Evolutionary conservation across 2,329 filamentous ascomycete species (phyloP).

Genomic region (Polychaeton citri): DNA sequence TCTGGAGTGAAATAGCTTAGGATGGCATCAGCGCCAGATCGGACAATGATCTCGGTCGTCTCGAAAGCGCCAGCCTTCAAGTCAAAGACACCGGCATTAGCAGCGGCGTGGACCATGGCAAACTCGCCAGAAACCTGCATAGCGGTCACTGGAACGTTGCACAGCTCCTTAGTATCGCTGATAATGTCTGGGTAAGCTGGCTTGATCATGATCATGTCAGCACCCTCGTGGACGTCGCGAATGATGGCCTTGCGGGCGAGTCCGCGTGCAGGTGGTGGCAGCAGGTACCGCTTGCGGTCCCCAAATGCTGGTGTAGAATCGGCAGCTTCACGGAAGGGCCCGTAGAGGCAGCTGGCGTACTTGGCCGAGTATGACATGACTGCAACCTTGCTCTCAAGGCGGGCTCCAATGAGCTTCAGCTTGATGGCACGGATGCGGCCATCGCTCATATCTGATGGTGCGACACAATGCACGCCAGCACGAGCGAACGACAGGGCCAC

Average conservation of each 20-base stretch:
- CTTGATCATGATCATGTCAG: conserved; percentile 96
- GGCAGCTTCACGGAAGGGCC: conserved; percentile 84
- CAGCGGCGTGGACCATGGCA: conserved; percentile 85
- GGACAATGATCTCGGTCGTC: conserved; percentile 73
- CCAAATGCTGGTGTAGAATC: conserved; percentile 79
- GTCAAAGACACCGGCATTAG: conserved; percentile 85
- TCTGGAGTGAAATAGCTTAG: conserved; percentile 82
- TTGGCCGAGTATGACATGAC: conserved; percentile 95
- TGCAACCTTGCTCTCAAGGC: conserved; percentile 71
- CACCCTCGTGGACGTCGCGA: conserved; percentile 75
- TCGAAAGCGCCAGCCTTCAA: conserved; percentile 83
- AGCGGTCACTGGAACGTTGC: conserved; percentile 72
- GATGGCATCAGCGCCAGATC: conserved; percentile 77
- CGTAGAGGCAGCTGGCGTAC: conserved; percentile 85
- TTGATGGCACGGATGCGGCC: conserved; percentile 89
- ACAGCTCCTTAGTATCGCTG: conserved; percentile 81
- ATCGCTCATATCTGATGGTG: conserved; percentile 93
- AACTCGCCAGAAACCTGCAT: conserved; percentile 92
- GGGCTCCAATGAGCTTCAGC: conserved; percentile 81
- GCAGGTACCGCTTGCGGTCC: conserved; percentile 84
- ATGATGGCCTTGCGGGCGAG: conserved; percentile 75
- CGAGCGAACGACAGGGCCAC: conserved; percentile 78
- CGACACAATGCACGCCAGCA: conserved; percentile 83
- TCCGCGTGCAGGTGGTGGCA: conserved; percentile 74
- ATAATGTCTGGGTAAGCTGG: conserved; percentile 91